Evolutionary conservation across 441 rosid genomes (phyloP), one percentile per base, ranked within the genome.

Genomic region (Corymbia calophylla): DNA sequence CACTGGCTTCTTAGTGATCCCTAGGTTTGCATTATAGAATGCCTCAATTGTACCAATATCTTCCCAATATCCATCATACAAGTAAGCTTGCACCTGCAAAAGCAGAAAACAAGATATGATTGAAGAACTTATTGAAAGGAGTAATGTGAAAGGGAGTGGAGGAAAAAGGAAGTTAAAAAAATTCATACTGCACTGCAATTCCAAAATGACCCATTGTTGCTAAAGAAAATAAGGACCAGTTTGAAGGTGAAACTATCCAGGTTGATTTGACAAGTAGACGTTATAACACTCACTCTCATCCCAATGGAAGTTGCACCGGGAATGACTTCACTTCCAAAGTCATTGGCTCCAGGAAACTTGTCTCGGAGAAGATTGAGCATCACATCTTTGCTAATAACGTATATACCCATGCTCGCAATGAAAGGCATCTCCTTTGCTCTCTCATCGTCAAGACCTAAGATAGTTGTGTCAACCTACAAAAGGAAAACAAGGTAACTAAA

Each of bases 21-120:
- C 99, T 64, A 97, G 95, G 92, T 97, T 97, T 3, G 99, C 99
- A 92, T 97, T 97, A 91, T 97, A 97, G 90, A 97, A 97, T 66
- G 99, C 99, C 92, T 97, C 99, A 87, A 97, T 97, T 17, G 99
- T 97, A 93, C 99, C 99, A 89, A 97, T 97, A 89, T 97, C 99
- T 93, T 97, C 99, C 99, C 99, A 97, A 82, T 97, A 97, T 48
- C 99, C 99, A 94, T 97, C 99, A 89, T 97, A 97, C 88, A 97
- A 91, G 93, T 97, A 97, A 90, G 99, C 99, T 95, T 97, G 99
- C 88, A 97, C 99, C 99, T 97, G 88, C 23, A 87, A 55, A 90
- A 49, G 51, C 89, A 44, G 85, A 87, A 53, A 49, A 48, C 81
- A n/a, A 88, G 29, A 39, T 25, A 81, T 39, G 82, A 68, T 48